Conservation (phyloP, 1,284 basidiomycete species). For the Trametes pubescens region DNA sequence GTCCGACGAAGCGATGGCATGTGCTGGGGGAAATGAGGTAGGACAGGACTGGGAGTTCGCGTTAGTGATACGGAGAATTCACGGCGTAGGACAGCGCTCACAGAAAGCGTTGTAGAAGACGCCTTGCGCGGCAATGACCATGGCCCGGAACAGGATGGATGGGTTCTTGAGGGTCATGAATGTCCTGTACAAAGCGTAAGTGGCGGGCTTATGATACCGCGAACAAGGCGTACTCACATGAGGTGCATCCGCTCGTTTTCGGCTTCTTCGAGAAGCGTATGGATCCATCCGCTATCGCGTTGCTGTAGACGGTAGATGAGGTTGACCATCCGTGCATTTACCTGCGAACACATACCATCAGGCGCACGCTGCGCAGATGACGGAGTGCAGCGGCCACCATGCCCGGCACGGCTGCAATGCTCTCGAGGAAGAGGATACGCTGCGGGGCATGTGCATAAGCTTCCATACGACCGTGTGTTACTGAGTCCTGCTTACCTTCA, state of each 20-base stretch:
- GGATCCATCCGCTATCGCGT: conserved; percentile 89
- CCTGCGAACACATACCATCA: conserved; percentile 68
- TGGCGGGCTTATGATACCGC: conserved; percentile 16
- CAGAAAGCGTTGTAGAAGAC: conserved; percentile 94
- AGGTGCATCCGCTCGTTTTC: conserved; percentile 97
- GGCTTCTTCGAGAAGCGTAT: conserved; percentile 89
- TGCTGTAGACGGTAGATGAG: conserved; percentile 53
- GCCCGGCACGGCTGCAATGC: conserved; percentile 92
- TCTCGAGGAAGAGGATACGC: conserved; percentile 90
- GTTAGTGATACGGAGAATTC: no score
- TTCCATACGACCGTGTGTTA: background rate
- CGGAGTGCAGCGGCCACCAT: conserved; percentile 92
- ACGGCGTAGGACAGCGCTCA: conserved; percentile 40
- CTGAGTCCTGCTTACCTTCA: conserved; percentile 57
- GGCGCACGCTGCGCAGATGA: conserved; percentile 82
- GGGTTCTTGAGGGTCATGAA: conserved; percentile 90
- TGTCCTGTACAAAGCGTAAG: conserved; percentile 59
- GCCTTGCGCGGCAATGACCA: conserved; percentile 89
- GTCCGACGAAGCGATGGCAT: conserved; percentile 95
- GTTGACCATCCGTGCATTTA: conserved; percentile 13
- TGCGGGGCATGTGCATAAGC: conserved; percentile 38
- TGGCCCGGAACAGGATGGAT: conserved; percentile 76
- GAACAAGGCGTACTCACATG: conserved; percentile 58
- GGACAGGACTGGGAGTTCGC: conserved; percentile 62
- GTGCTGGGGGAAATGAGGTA: conserved; percentile 85